Evolutionary conservation across 2,329 filamentous ascomycete genomes (phyloP).

Genomic region (Zasmidium cellare): DNA sequence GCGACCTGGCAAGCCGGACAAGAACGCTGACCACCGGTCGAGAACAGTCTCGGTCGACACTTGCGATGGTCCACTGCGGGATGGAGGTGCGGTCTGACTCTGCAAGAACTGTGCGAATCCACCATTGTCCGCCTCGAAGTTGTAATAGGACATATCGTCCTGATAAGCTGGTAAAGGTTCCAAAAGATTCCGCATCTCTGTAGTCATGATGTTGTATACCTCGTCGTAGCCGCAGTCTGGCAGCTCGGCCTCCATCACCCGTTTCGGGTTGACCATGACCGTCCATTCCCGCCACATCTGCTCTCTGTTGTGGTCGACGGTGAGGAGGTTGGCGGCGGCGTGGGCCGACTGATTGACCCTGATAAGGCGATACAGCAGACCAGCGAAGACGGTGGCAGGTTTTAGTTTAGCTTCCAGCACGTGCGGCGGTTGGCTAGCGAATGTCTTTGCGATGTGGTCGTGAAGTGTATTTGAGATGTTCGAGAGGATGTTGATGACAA

Average conservation of each 20-base stretch:
- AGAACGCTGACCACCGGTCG: conserved; percentile 75
- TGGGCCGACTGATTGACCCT: conserved; percentile 92
- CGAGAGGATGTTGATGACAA: conserved; percentile 81
- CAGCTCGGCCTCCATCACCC: conserved; percentile 57
- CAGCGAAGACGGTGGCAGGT: conserved; percentile 85
- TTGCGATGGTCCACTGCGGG: conserved; percentile 33
- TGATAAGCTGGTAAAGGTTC: conserved; percentile 55
- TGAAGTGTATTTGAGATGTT: conserved; percentile 83
- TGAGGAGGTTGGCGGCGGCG: conserved; percentile 88
- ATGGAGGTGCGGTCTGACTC: conserved; percentile 28
- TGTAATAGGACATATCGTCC: conserved; percentile 41
- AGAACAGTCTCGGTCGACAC: conserved; percentile 63
- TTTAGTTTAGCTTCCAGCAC: conserved; percentile 84
- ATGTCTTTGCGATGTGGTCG: conserved; percentile 77
- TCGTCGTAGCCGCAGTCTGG: conserved; percentile 56
- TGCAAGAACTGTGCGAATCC: conserved; percentile 44
- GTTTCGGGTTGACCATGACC: conserved; percentile 57
- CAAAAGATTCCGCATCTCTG: conserved; percentile 69
- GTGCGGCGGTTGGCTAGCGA: conserved; percentile 80
- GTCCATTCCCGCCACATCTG: conserved; percentile 96
- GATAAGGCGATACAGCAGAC: conserved; percentile 80
- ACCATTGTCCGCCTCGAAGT: conserved; percentile 43
- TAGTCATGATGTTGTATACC: conserved; percentile 56
- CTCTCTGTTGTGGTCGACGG: conserved; percentile 82
- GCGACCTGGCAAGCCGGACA: conserved; percentile 65